Percentiles rank a stretch among this genome's conserved stretches.
Evolutionary conservation across 352 stramenopile genomes (phyloP).

Genomic region (Elongisporangium anandrum): DNA sequence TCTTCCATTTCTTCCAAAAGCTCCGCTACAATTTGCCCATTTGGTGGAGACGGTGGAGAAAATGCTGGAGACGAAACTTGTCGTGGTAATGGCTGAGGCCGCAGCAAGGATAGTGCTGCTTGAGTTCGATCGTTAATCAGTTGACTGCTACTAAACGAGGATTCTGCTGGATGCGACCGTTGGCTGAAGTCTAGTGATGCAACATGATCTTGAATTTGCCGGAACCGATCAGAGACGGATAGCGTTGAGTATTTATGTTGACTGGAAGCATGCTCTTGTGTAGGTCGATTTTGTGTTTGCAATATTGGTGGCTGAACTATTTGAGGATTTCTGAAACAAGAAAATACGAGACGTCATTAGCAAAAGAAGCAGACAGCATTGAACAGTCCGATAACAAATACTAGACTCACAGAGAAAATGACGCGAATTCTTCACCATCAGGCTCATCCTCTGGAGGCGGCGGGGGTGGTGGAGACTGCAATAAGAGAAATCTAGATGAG

Average conservation of each 20-base stretch:
- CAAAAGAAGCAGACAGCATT: background rate
- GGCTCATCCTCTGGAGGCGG: constrained; percentile 46
- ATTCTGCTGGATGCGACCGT: background rate
- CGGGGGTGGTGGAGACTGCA: constrained; percentile 41
- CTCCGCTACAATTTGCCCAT: constrained; percentile 19
- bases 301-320: background rate
- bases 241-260: background rate
- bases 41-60: background rate
- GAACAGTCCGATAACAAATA: background rate
- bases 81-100: background rate
- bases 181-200: constrained; percentile 25
- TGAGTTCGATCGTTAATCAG: background rate
- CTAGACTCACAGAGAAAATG: constrained; percentile 15
- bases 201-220: constrained; percentile 30
- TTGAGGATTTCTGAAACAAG: background rate
- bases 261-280: background rate
- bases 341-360: background rate
- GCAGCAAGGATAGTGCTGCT: background rate
- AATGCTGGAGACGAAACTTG: background rate
- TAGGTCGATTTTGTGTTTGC: background rate
- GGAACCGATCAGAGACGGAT: constrained; percentile 18
- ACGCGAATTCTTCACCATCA: constrained; percentile 20
- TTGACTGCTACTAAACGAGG: background rate
- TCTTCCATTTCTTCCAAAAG: constrained; percentile 45
- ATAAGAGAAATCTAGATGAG: constrained; percentile 5